phyloP scores from a whole-genome alignment of 1,139 yeast genomes.

The Dujonia santamariae region DNA sequence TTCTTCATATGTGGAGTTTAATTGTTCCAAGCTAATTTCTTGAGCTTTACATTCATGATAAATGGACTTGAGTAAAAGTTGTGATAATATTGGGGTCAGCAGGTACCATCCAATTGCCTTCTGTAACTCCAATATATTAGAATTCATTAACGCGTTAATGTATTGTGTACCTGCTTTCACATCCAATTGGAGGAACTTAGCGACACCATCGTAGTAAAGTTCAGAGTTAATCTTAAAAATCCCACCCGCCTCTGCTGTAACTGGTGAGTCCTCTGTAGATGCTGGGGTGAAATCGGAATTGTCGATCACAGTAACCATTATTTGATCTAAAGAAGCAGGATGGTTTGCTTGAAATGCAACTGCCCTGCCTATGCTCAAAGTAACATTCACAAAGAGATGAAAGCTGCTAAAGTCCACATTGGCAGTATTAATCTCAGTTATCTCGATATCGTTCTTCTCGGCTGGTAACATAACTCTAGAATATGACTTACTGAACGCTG shows the following conservation, averaged over 20 bases:
- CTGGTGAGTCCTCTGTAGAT: constrained; percentile 16
- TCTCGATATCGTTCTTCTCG: constrained; percentile 19
- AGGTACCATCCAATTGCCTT: constrained; percentile 32
- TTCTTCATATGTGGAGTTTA: constrained; percentile 12
- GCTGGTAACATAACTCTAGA: constrained; percentile 1
- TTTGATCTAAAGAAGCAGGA: constrained; percentile 20
- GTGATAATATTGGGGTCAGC: constrained; percentile 12
- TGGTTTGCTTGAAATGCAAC: too few relatives aligned
- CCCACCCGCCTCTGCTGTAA: constrained; percentile 17
- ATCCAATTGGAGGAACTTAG: constrained; percentile 27
- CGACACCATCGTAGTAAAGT: constrained; percentile 29
- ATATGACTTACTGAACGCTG: constrained; percentile 18
- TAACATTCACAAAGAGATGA: constrained; percentile 31
- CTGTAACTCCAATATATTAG: constrained; percentile 35
- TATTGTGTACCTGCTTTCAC: constrained; percentile 31
- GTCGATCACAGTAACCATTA: constrained; percentile 37
- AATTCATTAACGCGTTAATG: constrained; percentile 26
- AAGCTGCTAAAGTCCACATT: constrained; percentile 1
- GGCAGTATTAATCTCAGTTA: constrained; percentile 28
- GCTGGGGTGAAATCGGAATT: constrained; percentile 32
- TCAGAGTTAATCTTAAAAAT: constrained; percentile 34
- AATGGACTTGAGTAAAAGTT: constrained; percentile 7
- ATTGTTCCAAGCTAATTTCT: constrained; percentile 6
- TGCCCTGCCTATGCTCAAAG: constrained; percentile 21
- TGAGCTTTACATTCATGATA: constrained; percentile 8